Conservation (phyloP, 106 monocot species). For the Iris macrosiphon region DNA sequence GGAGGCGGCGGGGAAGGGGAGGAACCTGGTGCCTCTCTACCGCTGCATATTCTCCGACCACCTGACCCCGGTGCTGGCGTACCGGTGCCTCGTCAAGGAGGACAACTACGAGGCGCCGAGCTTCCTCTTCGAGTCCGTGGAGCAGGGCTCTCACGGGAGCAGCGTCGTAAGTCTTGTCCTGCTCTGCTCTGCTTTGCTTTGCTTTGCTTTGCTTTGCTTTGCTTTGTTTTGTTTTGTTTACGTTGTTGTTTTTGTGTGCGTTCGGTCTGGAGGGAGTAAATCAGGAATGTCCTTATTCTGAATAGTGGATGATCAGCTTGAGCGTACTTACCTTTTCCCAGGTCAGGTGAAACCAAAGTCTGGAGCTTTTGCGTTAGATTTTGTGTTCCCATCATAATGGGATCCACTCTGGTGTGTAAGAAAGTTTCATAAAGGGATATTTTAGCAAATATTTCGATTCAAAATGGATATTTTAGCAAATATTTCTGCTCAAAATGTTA, state of each 20-base stretch:
- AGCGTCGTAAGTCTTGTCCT: constrained; percentile 30
- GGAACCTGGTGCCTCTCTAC: constrained; percentile 33
- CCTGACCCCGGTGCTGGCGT: constrained; percentile 42
- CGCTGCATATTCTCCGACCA: constrained; percentile 42
- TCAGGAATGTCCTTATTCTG: too few relatives aligned
- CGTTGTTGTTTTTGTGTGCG: background rate
- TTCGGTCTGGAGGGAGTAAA: too few relatives aligned
- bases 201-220: background rate
- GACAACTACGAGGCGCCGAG: constrained; percentile 57
- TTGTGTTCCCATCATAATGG: too few relatives aligned
- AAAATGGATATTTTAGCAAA: too few relatives aligned
- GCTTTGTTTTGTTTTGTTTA: background rate
- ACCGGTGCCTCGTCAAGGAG: constrained; percentile 41
- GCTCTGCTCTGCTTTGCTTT: background rate
- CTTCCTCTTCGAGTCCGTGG: constrained; percentile 65
- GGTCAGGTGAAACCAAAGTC: too few relatives aligned
- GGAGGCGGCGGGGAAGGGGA: constrained; percentile 29
- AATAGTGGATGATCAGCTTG: too few relatives aligned
- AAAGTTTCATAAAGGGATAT: too few relatives aligned
- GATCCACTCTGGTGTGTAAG: too few relatives aligned
- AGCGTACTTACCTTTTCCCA: too few relatives aligned
- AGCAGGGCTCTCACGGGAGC: constrained; percentile 35
- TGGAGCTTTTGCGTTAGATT: too few relatives aligned
- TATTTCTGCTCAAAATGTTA: too few relatives aligned
- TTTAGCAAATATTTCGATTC: too few relatives aligned